These are phyloP conservation scores for Aureobasidium sp. DNA, from an alignment of 2,329 filamentous ascomycete species.

Conservation along the genomic window DNA sequence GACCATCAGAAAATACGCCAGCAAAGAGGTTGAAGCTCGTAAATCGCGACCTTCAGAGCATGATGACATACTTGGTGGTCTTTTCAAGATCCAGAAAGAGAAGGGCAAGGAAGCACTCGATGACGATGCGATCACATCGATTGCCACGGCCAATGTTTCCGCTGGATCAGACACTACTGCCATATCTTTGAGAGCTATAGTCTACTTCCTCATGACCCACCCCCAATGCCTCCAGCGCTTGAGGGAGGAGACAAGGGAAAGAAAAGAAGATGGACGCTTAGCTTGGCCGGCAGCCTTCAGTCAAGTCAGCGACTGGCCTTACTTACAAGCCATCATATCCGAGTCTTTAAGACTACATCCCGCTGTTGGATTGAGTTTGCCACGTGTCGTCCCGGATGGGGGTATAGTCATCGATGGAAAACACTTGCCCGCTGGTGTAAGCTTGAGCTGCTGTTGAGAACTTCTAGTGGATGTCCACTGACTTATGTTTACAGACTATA, in stretches of 20 bases:
- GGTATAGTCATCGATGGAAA: constrained; percentile 24
- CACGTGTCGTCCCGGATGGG: constrained; percentile 6
- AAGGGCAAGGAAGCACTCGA: constrained; percentile 34
- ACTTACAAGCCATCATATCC: constrained; percentile 26
- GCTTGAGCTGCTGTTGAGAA: too few relatives aligned
- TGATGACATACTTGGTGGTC: constrained; percentile 33
- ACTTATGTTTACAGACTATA: too few relatives aligned
- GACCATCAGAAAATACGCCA: constrained; percentile 27
- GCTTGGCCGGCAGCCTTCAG: constrained; percentile 18
- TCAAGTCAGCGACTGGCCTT: constrained; percentile 25
- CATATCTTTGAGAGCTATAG: constrained; percentile 26
- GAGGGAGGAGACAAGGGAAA: constrained; percentile 11
- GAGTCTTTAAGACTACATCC: constrained; percentile 27
- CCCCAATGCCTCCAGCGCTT: constrained; percentile 22
- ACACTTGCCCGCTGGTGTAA: constrained; percentile 40
- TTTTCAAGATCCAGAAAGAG: constrained; percentile 30
- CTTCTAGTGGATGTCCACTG: too few relatives aligned
- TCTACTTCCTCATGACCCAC: constrained; percentile 28
- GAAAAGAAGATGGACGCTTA: not conserved
- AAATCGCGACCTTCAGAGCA: constrained; percentile 28
- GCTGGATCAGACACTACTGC: constrained; percentile 31
- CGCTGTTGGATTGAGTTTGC: constrained; percentile 18
- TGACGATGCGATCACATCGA: too few relatives aligned
- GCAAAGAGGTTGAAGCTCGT: constrained; percentile 24
- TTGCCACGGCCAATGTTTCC: constrained; percentile 19